phyloP scores from a whole-genome alignment of 768 basidiomycete species.

The Hygrophorus russula region DNA sequence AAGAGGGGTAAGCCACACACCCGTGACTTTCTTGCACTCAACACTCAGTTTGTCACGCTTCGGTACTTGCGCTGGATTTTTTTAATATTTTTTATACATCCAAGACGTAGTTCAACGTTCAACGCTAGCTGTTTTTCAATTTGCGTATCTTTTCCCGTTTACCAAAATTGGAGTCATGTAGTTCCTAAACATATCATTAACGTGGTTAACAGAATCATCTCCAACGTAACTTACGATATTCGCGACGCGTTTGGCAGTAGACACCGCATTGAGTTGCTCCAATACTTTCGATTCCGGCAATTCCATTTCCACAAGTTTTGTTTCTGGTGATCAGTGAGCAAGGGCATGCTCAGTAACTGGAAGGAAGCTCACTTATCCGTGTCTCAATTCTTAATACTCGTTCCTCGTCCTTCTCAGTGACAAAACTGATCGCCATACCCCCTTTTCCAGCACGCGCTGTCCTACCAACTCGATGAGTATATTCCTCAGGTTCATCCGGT shows the following conservation, averaged over 20 bases:
- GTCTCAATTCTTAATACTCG: conserved; percentile 74
- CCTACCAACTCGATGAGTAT: conserved; percentile 90
- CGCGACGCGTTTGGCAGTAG: conserved; percentile 85
- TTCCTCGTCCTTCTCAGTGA: conserved; percentile 89
- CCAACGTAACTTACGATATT: conserved; percentile 62
- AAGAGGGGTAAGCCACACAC: no score
- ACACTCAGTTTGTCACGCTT: no score
- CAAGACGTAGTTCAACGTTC: background rate
- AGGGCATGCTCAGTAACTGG: background rate
- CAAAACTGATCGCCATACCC: conserved; percentile 87
- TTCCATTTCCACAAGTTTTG: conserved; percentile 59
- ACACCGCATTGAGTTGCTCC: conserved; percentile 79
- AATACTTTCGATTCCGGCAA: conserved; percentile 76
- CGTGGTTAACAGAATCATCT: background rate
- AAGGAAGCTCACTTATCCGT: conserved; percentile 60
- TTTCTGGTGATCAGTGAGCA: conserved; percentile 33
- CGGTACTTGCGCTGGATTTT: no score
- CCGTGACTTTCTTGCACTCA: no score
- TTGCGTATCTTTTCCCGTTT: conserved; percentile 76
- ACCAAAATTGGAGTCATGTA: conserved; percentile 86
- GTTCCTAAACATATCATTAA: conserved; percentile 35
- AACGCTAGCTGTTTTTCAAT: conserved; percentile 30
- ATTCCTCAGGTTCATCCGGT: conserved; percentile 83
- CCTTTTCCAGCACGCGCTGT: conserved; percentile 86
- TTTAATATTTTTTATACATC: no score